These are phyloP conservation scores for Pseudogymnoascus sp. DNA, from an alignment of 2,329 filamentous ascomycete genomes.

Conservation along the genomic window DNA sequence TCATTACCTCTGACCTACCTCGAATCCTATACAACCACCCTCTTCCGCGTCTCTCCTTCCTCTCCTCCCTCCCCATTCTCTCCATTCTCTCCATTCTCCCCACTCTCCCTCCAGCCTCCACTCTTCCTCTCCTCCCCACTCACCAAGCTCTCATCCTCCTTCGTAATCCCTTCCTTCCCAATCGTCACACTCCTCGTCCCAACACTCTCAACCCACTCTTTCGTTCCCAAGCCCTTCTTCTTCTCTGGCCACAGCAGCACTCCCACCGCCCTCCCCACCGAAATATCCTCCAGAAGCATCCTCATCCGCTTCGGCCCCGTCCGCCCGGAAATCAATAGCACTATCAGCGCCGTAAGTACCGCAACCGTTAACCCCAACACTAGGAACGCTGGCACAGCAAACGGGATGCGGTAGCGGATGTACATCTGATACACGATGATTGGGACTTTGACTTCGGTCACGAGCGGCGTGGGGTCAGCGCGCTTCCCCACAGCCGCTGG, in stretches of 20 bases:
- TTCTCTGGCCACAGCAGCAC: not conserved
- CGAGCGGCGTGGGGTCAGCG: not conserved
- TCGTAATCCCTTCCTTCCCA: not conserved
- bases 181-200: not conserved
- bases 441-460: not conserved
- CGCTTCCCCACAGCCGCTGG: not conserved
- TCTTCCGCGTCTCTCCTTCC: not conserved
- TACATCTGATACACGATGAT: not conserved
- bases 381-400: not conserved
- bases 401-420: not conserved
- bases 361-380: not conserved
- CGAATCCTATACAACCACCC: slow-evolving; percentile 5
- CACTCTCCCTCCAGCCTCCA: not conserved
- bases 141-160: not conserved
- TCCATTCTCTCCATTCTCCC: not conserved
- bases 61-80: not conserved
- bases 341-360: not conserved
- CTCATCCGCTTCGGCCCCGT: not conserved
- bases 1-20: not conserved
- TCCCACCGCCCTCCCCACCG: not conserved
- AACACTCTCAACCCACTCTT: not conserved
- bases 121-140: not conserved
- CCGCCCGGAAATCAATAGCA: not conserved
- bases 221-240: not conserved
- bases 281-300: not conserved